Evolutionary conservation across 2,329 filamentous ascomycete genomes (phyloP), one percentile per base, ranked within the genome.

Genomic region (Trichoderma koningiopsis): DNA sequence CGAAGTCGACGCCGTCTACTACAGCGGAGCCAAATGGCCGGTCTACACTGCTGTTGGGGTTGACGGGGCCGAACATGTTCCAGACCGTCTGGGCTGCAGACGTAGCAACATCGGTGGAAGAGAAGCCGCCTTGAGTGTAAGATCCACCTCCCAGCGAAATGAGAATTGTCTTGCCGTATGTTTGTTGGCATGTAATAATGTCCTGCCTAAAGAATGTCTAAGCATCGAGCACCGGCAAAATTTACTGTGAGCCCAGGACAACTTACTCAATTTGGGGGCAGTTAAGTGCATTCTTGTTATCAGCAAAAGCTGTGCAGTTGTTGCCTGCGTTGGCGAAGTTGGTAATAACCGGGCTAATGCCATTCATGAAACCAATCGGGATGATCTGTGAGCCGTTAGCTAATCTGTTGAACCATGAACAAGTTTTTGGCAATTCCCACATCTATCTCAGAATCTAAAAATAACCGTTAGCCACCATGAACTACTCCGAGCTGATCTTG

Each of bases 1-100:
- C 91, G 72, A 93, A 88, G 79, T 94, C 91, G 77, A 94, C 93
- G 5, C 92, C 92, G 77, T 94, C 90, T 55, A 94, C 80, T 5
- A 87, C 83, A 11, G 88, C 87, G 14, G 81, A 79, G 64, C 89
- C 89, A 76, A 93, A 93, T 1, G 91, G 91, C 6, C 91, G 87
- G 69, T 87, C 83, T 11, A 81, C 81, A 1, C 77, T 79, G 49
- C 79, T 82, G 33, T 78, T 81, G 7, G 79, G 73, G 40, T 77
- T 75, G 19, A 79, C 75, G 5, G 90, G 88, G 2, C 91, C 91
- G 76, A 93, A 93, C 71, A 89, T 90, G 61, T 86, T 82, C 91
- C 91, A 94, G 68, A 93, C 80, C 22, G 85, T 82, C 68, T 90
- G 80, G 0, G 91, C 91, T 3, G 86, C 86, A 1, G 81, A 76